Percentiles rank a stretch among this genome's conserved stretches.
phyloP scores from a whole-genome alignment of 2,329 filamentous ascomycete species.

The Macroventuria anomochaeta region DNA sequence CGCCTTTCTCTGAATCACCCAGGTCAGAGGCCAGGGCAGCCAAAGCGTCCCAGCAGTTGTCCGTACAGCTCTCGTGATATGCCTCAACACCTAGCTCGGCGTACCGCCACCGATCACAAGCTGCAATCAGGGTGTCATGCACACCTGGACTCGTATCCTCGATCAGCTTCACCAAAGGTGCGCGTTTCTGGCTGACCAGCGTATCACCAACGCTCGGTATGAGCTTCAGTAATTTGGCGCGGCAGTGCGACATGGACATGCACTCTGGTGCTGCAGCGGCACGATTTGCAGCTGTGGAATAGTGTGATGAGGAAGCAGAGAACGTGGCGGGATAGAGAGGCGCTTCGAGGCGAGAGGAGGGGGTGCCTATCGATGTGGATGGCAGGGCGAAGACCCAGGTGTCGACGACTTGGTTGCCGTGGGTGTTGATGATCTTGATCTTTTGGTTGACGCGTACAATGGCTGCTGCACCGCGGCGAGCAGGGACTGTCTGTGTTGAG shows the following conservation, averaged over 20 bases:
- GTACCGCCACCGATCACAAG: constrained; percentile 48
- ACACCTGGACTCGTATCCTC: constrained; percentile 45
- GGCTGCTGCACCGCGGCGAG: constrained; percentile 54
- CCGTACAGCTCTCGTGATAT: constrained; percentile 47
- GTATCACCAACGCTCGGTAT: constrained; percentile 39
- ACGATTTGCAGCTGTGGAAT: constrained; percentile 33
- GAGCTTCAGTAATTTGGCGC: constrained; percentile 37
- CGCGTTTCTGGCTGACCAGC: constrained; percentile 44
- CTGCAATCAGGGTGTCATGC: constrained; percentile 46
- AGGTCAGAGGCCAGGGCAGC: constrained; percentile 21
- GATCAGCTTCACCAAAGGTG: constrained; percentile 41
- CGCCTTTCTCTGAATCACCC: constrained; percentile 23
- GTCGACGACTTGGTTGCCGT: constrained; percentile 59
- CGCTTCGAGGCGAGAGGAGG: constrained; percentile 34
- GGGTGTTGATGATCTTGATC: constrained; percentile 56
- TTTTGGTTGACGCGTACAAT: constrained; percentile 47
- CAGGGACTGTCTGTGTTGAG: constrained; percentile 47
- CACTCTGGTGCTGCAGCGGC: constrained; percentile 41
- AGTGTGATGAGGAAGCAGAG: constrained; percentile 27
- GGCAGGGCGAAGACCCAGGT: constrained; percentile 56
- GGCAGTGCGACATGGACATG: constrained; percentile 48
- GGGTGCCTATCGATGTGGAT: constrained; percentile 19
- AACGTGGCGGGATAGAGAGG: constrained; percentile 39
- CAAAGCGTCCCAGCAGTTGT: constrained; percentile 46
- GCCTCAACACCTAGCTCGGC: constrained; percentile 39